Conservation (phyloP, 2,329 filamentous ascomycete genomes). For the Zymoseptoria tritici region DNA sequence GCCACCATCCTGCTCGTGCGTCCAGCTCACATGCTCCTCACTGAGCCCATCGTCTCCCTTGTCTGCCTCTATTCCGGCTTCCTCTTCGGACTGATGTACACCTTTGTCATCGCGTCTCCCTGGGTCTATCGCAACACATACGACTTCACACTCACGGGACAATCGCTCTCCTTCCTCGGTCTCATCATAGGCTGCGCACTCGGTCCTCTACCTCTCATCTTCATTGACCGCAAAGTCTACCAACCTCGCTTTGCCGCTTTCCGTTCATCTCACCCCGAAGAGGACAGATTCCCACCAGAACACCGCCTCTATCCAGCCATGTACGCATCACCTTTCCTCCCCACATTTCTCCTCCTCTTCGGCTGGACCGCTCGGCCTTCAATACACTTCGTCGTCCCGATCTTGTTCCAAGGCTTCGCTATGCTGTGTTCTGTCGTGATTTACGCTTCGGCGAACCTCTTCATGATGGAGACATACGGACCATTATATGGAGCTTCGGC, state of each 20-base stretch:
- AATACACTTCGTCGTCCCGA: conserved; percentile 36
- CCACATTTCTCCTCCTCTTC: conserved; percentile 31
- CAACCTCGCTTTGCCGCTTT: conserved; percentile 10
- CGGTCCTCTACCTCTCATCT: conserved; percentile 15
- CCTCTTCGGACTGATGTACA: conserved; percentile 36
- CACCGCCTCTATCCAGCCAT: conserved; percentile 29
- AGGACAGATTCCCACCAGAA: conserved; percentile 21
- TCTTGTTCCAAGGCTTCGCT: conserved; percentile 19
- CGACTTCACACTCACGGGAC: conserved; percentile 20
- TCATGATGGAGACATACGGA: conserved; percentile 36
- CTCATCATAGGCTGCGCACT: conserved; percentile 18
- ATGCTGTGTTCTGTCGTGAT: conserved; percentile 18
- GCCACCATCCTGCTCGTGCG: conserved; percentile 18
- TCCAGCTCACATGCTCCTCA: conserved; percentile 30
- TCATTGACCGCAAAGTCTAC: conserved; percentile 18
- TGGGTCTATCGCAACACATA: conserved; percentile 26
- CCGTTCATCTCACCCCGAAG: conserved; percentile 9
- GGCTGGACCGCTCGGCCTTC: conserved; percentile 24
- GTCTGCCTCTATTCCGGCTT: conserved; percentile 34
- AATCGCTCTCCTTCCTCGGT: conserved; percentile 27
- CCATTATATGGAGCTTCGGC: conserved; percentile 33
- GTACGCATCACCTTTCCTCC: conserved; percentile 24
- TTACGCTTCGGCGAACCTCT: conserved; percentile 32
- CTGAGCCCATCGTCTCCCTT: conserved; percentile 35
- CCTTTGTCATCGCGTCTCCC: conserved; percentile 34